These are phyloP conservation scores for Thelonectria rubi DNA, from an alignment of 2,329 filamentous ascomycete genomes.

Conservation along the genomic window DNA sequence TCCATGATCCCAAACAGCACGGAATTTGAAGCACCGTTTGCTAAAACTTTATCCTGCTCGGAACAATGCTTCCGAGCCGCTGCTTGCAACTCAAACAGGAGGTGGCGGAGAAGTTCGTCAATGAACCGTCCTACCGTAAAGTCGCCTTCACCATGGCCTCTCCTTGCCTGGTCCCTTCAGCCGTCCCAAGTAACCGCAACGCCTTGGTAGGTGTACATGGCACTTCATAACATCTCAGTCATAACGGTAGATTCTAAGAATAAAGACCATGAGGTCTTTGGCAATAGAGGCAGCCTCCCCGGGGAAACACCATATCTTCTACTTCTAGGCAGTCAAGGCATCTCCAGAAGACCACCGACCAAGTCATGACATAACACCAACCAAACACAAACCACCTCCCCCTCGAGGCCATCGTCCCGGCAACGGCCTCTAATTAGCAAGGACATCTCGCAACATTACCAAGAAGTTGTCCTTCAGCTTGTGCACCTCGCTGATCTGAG, in stretches of 20 bases:
- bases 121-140: background rate
- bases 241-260: background rate
- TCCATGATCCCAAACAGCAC: no score
- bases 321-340: background rate
- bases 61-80: background rate
- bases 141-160: no score
- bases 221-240: background rate
- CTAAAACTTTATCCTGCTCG: background rate
- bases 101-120: no score
- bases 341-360: background rate
- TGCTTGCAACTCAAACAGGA: no score
- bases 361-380: background rate
- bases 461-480: slow-evolving; percentile 84
- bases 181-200: no score
- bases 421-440: slow-evolving; percentile 70
- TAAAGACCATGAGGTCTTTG: background rate
- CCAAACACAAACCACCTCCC: slow-evolving; percentile 17
- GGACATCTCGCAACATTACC: slow-evolving; percentile 80
- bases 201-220: background rate
- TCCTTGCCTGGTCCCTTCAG: no score
- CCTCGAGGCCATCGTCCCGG: slow-evolving; percentile 29
- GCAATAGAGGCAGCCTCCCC: background rate
- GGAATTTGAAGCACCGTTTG: background rate
- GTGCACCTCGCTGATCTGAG: slow-evolving; percentile 78
- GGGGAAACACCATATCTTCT: background rate